These are phyloP conservation scores for Hericium rajendrae DNA, from an alignment of 768 basidiomycete genomes.

Conservation along the genomic window DNA sequence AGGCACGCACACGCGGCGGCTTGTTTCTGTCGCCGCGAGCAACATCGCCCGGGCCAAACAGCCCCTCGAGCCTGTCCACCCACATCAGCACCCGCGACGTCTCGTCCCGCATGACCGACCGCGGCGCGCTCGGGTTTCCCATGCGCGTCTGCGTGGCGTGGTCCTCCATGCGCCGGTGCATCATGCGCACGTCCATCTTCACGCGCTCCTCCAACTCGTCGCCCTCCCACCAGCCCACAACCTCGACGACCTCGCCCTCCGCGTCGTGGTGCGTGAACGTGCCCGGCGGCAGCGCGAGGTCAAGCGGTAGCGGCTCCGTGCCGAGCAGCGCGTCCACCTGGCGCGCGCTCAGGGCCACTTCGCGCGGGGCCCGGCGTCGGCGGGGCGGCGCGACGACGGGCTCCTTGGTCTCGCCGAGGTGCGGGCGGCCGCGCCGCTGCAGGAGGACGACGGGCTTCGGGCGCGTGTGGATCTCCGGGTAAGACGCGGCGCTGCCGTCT, in stretches of 20 bases:
- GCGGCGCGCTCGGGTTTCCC: background rate
- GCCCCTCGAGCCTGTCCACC: slow-evolving; percentile 8
- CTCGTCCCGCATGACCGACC: background rate
- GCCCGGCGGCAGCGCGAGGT: background rate
- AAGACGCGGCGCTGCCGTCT: background rate
- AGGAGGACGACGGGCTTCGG: background rate
- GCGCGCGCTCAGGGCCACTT: background rate
- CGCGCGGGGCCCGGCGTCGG: background rate
- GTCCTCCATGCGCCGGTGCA: background rate
- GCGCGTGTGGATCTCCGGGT: background rate
- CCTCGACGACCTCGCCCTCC: background rate
- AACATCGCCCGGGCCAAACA: slow-evolving; percentile 10
- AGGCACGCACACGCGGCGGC: slow-evolving; percentile 2
- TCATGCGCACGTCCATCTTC: background rate
- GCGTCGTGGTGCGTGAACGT: background rate
- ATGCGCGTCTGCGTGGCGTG: background rate
- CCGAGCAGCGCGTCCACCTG: background rate
- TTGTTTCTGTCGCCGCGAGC: slow-evolving; percentile 9
- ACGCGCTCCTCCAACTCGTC: background rate
- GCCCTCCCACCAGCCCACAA: background rate
- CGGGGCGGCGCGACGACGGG: too few species aligned
- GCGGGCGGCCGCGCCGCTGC: too few species aligned
- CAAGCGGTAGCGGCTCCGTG: background rate
- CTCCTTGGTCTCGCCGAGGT: too few species aligned
- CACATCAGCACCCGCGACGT: slow-evolving; percentile 3